Evolutionary conservation across 306 rosid species (phyloP), one percentile per base, ranked within the genome.

Genomic region (Myrica gale): DNA sequence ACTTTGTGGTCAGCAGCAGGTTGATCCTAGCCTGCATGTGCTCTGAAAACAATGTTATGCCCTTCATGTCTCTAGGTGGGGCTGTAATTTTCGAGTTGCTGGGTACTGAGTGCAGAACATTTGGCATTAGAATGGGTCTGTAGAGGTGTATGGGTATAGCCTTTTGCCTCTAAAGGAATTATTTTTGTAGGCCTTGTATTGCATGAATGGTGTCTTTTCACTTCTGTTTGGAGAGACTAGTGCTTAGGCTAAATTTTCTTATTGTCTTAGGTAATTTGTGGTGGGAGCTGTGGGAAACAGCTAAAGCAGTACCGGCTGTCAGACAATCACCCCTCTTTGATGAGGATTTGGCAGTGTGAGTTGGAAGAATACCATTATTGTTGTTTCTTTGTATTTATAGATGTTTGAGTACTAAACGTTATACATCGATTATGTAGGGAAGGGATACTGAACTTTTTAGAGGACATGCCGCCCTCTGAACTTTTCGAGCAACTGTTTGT

Each of bases 261-360:
- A 80, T 75, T 79, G 71, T 76, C 69, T 71, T 73, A 96, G 99
- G 99, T 56, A 96, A 96, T 88, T 88, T 96, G 76, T 96, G 99
- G 99, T 98, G 80, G 54, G 97, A 96, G 79, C 84, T 96, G 47
- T 96, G 99, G 99, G 92, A 82, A 68, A 89, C 99, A 80, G 83
- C 97, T 66, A 96, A 92, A 85, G 90, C 99, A 26, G 87, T 96
- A 68, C 99, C 99, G 42, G 97, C 99, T 70, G 97, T 89, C 78
- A 96, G 86, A 86, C 99, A 96, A 85, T 76, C 92, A 70, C 98
- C 99, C 74, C 96, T 96, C 68, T 96, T 90, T 82, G 99, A 96
- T 69, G 99, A 96, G 86, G 99, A 96, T 83, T 85, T 96, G 82
- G 98, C 96, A 61, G 99, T 89, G 99, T 96, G 84, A 85, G 98